These are phyloP conservation scores for Tolypocladium ophioglossoides DNA, from an alignment of 2,329 filamentous ascomycete genomes.

Conservation along the genomic window DNA sequence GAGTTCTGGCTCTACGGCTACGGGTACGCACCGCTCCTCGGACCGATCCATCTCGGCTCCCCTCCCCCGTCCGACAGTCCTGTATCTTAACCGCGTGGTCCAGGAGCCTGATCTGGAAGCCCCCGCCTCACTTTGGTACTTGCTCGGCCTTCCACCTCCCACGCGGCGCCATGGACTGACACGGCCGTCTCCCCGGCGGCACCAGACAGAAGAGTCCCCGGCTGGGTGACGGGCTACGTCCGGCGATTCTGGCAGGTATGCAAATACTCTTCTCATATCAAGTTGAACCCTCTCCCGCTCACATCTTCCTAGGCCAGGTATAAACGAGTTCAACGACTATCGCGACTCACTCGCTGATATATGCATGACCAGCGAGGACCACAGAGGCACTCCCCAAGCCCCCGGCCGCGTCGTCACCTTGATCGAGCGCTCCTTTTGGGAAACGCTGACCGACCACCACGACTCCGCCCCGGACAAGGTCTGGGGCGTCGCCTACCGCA, in stretches of 20 bases:
- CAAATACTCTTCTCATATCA: constrained; percentile 5
- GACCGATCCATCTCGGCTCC: neutral
- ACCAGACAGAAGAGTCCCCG: constrained; percentile 71
- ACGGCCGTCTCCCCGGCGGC: neutral
- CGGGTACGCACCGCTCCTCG: constrained; percentile 47
- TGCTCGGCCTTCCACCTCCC: neutral
- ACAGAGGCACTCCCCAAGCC: constrained; percentile 78
- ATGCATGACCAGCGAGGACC: constrained; percentile 60
- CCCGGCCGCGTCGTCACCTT: constrained; percentile 91
- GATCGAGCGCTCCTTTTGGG: constrained; percentile 77
- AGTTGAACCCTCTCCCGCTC: neutral
- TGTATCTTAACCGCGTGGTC: neutral
- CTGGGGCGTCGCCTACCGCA: constrained; percentile 91
- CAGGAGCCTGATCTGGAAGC: constrained; percentile 94
- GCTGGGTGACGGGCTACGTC: constrained; percentile 89
- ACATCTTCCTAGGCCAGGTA: constrained; percentile 3
- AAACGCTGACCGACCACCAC: constrained; percentile 60
- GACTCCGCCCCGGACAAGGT: constrained; percentile 53
- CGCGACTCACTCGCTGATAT: neutral
- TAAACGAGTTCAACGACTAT: neutral
- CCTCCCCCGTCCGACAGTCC: neutral
- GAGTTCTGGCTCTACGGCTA: constrained; percentile 98
- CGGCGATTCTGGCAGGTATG: constrained; percentile 95
- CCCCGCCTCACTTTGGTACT: constrained; percentile 86
- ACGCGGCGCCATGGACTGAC: neutral